Conservation (phyloP, 176 grass and related monocot genomes). For the Pontederia paniculata region DNA sequence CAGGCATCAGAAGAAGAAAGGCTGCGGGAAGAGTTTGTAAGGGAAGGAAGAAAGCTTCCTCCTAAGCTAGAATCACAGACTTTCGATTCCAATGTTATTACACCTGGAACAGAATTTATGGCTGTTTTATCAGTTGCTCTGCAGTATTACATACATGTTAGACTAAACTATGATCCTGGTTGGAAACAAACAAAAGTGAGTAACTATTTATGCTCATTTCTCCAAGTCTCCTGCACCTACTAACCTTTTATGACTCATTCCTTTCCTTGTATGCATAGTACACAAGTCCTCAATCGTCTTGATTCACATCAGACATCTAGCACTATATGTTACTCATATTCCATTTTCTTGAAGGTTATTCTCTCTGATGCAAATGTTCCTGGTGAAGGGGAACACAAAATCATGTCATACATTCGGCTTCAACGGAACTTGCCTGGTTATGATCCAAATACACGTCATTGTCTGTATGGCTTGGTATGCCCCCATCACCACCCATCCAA, state of each 20-base stretch:
- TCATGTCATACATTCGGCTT: slow-evolving; percentile 95
- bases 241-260: not conserved
- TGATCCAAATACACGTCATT: slow-evolving; percentile 93
- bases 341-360: slow-evolving; percentile 80
- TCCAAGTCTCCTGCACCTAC: not conserved
- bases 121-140: slow-evolving; percentile 79
- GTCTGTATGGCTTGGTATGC: slow-evolving; percentile 86
- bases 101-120: slow-evolving; percentile 97
- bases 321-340: slow-evolving; percentile 26
- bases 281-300: not conserved
- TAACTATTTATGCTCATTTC: not conserved
- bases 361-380: slow-evolving; percentile 99
- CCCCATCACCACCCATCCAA: slow-evolving; percentile 9
- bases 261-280: not conserved
- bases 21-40: slow-evolving; percentile 88
- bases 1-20: slow-evolving; percentile 90
- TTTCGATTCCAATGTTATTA: slow-evolving; percentile 98
- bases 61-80: slow-evolving; percentile 72
- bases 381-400: slow-evolving; percentile 99
- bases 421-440: slow-evolving; percentile 75
- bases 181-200: slow-evolving; percentile 86
- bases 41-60: slow-evolving; percentile 93
- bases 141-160: slow-evolving; percentile 93
- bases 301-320: not conserved
- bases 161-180: slow-evolving; percentile 97